Evolutionary conservation across 2,329 filamentous ascomycete species (phyloP), one percentile per base, ranked within the genome.

Genomic region (Colletotrichum lentis): DNA sequence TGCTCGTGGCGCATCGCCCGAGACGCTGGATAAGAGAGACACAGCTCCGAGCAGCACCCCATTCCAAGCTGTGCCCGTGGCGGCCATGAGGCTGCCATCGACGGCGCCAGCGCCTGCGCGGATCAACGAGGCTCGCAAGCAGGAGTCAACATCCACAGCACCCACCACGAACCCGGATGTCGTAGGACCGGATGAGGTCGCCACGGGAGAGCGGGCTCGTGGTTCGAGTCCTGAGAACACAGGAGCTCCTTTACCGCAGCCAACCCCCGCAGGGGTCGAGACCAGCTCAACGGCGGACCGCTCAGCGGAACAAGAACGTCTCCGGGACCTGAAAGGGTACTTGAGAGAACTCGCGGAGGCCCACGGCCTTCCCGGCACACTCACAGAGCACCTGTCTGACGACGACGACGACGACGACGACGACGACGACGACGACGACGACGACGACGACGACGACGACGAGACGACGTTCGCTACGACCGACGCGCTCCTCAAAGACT

Each of bases 401-500:
- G 35, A 16, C 3, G 18, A 14, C n/a, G 46, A 14, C 14, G 46
- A 49, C n/a, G n/a, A n/a, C n/a, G 4, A 24, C n/a, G 35, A 16
- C 3, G 18, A 14, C n/a, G 46, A 14, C 14, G 46, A 49, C n/a
- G 4, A 24, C n/a, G 35, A 16, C 3, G 18, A 14, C n/a, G 46
- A 14, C 14, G 46, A 49, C n/a, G 4, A 24, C n/a, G 35, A 16
- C 3, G 18, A 14, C n/a, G 46, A 14, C 14, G 46, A 49, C n/a
- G 50, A 47, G 60, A n/a, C 52, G 20, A 18, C 16, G 8, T 41
- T 20, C 12, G 11, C 11, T 20, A 64, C 60, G 8, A 3, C 20
- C 14, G 46, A 67, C 18, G 18, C 39, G 6, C 39, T 67, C 18
- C 14, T 67, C 20, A 46, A 52, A 1, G 27, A 47, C 22, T 50